Evolutionary conservation across 805 yeast genomes (phyloP).

Genomic region (Candida glaebosa): DNA sequence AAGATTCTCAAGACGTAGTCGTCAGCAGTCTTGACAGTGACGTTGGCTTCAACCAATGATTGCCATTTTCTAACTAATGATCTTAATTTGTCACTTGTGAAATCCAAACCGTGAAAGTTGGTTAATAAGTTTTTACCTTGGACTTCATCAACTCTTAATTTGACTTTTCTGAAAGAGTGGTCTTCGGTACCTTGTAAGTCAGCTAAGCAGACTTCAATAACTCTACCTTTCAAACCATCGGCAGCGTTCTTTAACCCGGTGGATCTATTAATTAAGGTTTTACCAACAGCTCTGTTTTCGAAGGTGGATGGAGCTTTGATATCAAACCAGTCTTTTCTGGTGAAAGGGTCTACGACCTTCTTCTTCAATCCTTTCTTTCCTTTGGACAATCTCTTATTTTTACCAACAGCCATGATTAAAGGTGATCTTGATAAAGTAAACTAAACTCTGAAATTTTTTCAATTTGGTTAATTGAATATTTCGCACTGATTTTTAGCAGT

Average conservation of each 20-base stretch:
- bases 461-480: not conserved
- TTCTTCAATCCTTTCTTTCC: slow-evolving; percentile 98
- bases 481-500: not conserved
- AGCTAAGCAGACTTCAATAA: slow-evolving; percentile 92
- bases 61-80: slow-evolving; percentile 99
- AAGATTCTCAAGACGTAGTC: slow-evolving; percentile 96
- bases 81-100: slow-evolving; percentile 96
- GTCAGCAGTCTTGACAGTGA: slow-evolving; percentile 96
- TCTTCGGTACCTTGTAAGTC: slow-evolving; percentile 99
- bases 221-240: slow-evolving; percentile 97
- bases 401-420: slow-evolving; percentile 56
- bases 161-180: slow-evolving; percentile 96
- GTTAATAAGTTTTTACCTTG: slow-evolving; percentile 98
- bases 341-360: slow-evolving; percentile 99
- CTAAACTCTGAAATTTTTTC: slow-evolving; percentile 1
- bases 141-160: slow-evolving; percentile 97
- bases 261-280: slow-evolving; percentile 96
- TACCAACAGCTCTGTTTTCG: slow-evolving; percentile 98
- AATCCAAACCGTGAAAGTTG: slow-evolving; percentile 99
- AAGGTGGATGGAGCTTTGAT: slow-evolving; percentile 98
- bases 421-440: slow-evolving; percentile 1
- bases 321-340: slow-evolving; percentile 98
- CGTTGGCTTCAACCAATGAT: slow-evolving; percentile 96
- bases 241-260: slow-evolving; percentile 98
- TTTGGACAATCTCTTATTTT: slow-evolving; percentile 66